phyloP scores from a whole-genome alignment of 2,329 filamentous ascomycete species.

The Dactylellina parvicollis region DNA sequence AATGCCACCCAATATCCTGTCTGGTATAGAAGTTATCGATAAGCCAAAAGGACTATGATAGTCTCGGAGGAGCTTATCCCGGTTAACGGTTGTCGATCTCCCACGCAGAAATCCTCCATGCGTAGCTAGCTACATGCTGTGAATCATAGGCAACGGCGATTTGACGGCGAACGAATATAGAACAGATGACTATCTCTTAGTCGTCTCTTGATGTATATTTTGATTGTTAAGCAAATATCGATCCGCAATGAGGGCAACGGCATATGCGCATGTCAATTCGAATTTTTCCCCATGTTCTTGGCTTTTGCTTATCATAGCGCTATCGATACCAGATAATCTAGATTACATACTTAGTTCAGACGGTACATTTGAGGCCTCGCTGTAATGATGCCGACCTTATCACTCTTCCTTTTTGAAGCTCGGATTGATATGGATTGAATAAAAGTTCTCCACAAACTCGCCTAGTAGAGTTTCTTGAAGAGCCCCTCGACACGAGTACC shows the following conservation, averaged over 20 bases:
- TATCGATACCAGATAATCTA: no score
- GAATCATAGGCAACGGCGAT: conserved; percentile 17
- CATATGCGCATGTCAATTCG: not conserved
- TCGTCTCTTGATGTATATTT: no score
- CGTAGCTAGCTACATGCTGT: not conserved
- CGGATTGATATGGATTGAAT: not conserved
- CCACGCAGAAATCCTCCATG: conserved; percentile 18
- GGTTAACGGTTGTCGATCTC: conserved; percentile 22
- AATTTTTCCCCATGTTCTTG: no score
- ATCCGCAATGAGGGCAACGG: no score
- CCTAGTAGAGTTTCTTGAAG: conserved; percentile 21
- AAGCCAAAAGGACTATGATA: conserved; percentile 16
- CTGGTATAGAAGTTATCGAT: conserved; percentile 33
- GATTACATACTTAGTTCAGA: no score
- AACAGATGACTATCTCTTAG: no score
- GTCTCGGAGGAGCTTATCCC: conserved; percentile 26
- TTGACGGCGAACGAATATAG: not conserved
- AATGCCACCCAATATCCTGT: conserved; percentile 7
- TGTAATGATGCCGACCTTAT: conserved; percentile 39
- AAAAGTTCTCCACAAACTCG: conserved; percentile 28
- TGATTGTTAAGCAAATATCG: no score
- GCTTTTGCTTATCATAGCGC: no score
- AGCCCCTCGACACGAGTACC: conserved; percentile 32
- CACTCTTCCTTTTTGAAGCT: conserved; percentile 4
- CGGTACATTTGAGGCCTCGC: no score